Percentiles rank a stretch among this genome's conserved stretches.
These are phyloP conservation scores for Claviceps sp. DNA, from an alignment of 2,329 filamentous ascomycete species.

Conservation along the genomic window DNA sequence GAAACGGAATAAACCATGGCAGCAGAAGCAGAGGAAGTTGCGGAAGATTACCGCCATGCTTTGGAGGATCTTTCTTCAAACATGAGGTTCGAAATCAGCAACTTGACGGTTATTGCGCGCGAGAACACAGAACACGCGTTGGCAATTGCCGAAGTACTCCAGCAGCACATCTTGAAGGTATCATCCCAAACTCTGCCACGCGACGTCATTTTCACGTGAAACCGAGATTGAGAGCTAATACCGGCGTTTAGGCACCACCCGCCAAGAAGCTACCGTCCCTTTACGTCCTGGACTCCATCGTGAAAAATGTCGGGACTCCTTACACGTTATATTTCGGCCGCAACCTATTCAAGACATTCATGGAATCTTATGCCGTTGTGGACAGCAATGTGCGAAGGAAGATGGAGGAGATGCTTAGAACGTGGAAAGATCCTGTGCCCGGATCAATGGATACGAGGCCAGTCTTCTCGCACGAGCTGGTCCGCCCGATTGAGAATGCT, in stretches of 20 bases:
- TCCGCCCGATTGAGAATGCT: conserved; percentile 84
- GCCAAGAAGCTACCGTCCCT: conserved; percentile 87
- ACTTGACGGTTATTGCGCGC: conserved; percentile 90
- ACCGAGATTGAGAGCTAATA: conserved; percentile 22
- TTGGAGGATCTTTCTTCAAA: conserved; percentile 85
- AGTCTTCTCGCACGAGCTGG: conserved; percentile 79
- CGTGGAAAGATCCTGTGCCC: conserved; percentile 94
- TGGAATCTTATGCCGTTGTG: conserved; percentile 89
- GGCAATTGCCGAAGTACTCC: conserved; percentile 78
- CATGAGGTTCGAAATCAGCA: conserved; percentile 91
- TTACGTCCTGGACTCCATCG: conserved; percentile 94
- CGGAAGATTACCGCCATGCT: conserved; percentile 86
- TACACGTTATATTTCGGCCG: conserved; percentile 92
- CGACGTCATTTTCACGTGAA: background rate
- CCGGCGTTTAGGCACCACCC: conserved; percentile 55
- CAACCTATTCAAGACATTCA: conserved; percentile 86
- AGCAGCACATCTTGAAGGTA: conserved; percentile 92
- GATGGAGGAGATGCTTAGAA: conserved; percentile 94
- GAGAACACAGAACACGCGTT: conserved; percentile 94
- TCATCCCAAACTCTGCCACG: background rate
- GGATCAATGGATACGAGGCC: conserved; percentile 86
- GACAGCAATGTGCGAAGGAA: conserved; percentile 71
- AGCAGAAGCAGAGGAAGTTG: conserved; percentile 64
- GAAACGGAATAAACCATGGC: conserved; percentile 25
- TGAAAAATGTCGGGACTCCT: conserved; percentile 95